Conservation (phyloP, 75 land plant species). For the Azolla pinnata region DNA sequence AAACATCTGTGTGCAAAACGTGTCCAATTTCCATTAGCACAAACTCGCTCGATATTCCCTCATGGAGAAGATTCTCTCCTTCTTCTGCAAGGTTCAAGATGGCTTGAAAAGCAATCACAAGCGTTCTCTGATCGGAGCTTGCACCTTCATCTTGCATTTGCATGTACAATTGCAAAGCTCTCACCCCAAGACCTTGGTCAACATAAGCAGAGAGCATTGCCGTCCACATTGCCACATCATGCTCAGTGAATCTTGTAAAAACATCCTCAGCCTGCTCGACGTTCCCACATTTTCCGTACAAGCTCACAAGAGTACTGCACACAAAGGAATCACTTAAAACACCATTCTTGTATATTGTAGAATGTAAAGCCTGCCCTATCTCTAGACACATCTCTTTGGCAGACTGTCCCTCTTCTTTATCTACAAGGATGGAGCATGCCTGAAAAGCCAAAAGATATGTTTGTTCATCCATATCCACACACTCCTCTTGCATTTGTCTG, state of each 20-base stretch:
- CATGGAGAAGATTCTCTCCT: background rate
- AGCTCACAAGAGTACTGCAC: background rate
- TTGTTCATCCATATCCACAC: background rate
- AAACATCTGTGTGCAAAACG: background rate
- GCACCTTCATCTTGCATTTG: background rate
- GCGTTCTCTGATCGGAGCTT: background rate
- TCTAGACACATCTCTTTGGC: background rate
- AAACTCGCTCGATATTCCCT: background rate
- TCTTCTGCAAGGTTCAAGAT: background rate
- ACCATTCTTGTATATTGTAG: background rate
- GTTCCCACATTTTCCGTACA: slow-evolving; percentile 1
- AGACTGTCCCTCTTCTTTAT: background rate
- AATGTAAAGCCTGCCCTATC: background rate
- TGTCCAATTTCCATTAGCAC: slow-evolving; percentile 1
- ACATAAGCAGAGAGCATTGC: background rate
- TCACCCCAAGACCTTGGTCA: background rate
- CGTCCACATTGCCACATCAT: background rate
- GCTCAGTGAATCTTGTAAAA: background rate
- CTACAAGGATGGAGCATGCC: background rate
- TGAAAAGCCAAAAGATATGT: background rate
- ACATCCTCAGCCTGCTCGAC: background rate
- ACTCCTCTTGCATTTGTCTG: slow-evolving; percentile 4
- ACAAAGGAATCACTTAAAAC: background rate
- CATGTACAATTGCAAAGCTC: slow-evolving; percentile 3
- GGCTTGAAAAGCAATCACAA: background rate